Conservation (phyloP, 345 rosid species). For the Excoecaria agallocha region DNA sequence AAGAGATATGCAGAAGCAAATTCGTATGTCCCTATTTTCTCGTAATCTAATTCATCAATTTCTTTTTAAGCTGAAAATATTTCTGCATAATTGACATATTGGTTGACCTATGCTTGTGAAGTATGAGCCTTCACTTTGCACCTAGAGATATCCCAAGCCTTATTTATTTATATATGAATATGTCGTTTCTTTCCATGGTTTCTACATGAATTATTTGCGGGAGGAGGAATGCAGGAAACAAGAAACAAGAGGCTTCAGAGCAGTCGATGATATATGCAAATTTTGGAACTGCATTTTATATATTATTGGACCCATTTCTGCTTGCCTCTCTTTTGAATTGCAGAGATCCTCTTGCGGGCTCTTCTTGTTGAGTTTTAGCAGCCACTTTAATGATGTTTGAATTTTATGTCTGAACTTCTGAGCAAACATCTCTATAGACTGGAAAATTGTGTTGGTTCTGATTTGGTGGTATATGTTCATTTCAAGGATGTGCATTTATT, state of each 20-base stretch:
- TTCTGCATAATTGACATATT: background rate
- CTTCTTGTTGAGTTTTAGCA: background rate
- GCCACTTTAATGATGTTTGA: background rate
- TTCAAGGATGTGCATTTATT: conserved; percentile 78
- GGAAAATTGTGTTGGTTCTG: conserved; percentile 19
- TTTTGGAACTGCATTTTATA: background rate
- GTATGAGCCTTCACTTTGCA: background rate
- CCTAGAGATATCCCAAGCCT: background rate
- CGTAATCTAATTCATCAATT: background rate
- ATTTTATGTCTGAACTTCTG: background rate
- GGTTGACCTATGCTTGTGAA: background rate
- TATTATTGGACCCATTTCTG: background rate
- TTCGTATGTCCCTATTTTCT: conserved; percentile 44
- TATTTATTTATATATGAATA: background rate
- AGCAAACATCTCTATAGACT: background rate
- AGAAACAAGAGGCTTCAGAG: background rate
- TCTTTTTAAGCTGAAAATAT: conserved; percentile 2
- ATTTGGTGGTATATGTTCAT: conserved; percentile 21
- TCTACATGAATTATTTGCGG: background rate
- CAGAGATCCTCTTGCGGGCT: background rate
- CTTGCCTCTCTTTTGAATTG: background rate
- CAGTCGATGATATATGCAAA: conserved; percentile 1
- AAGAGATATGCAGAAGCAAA: conserved; percentile 60
- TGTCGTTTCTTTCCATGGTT: background rate
- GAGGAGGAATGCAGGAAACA: background rate